phyloP scores from a whole-genome alignment of 2,329 filamentous ascomycete species.

The Fusarium clavum region DNA sequence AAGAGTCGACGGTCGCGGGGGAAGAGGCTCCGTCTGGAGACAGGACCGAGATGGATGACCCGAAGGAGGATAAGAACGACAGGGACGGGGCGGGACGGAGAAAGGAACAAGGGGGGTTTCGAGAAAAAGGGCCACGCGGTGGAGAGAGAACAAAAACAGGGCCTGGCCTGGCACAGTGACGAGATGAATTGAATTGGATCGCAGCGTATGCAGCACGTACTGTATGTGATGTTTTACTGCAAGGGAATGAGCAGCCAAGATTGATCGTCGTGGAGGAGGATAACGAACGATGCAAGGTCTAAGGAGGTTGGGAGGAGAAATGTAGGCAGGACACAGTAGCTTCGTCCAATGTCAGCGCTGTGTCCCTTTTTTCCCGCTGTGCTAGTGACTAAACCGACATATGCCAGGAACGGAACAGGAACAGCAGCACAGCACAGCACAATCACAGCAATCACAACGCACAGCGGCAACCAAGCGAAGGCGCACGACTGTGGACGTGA shows the following conservation, averaged over 20 bases:
- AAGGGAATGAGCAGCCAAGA: constrained; percentile 1
- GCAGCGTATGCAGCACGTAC: constrained; percentile 23
- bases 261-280: constrained; percentile 1
- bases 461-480: constrained; percentile 1
- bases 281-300: constrained; percentile 4
- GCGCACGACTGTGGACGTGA: constrained; percentile 8
- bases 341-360: constrained; percentile 4
- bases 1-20: constrained; percentile 43
- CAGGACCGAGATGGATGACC: constrained; percentile 43
- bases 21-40: constrained; percentile 47
- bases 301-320: constrained; percentile 4
- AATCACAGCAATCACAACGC: background rate
- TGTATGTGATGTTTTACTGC: background rate
- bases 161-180: constrained; percentile 8
- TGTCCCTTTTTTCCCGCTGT: constrained; percentile 1
- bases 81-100: constrained; percentile 40
- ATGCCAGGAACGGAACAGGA: constrained; percentile 4
- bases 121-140: constrained; percentile 31
- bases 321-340: background rate
- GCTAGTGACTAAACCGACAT: constrained; percentile 6
- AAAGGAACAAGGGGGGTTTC: constrained; percentile 11
- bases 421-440: background rate
- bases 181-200: background rate
- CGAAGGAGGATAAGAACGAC: constrained; percentile 41
- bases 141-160: constrained; percentile 23